phyloP scores from a whole-genome alignment of 2,329 filamentous ascomycete species.

The Ophiostoma populinum region DNA sequence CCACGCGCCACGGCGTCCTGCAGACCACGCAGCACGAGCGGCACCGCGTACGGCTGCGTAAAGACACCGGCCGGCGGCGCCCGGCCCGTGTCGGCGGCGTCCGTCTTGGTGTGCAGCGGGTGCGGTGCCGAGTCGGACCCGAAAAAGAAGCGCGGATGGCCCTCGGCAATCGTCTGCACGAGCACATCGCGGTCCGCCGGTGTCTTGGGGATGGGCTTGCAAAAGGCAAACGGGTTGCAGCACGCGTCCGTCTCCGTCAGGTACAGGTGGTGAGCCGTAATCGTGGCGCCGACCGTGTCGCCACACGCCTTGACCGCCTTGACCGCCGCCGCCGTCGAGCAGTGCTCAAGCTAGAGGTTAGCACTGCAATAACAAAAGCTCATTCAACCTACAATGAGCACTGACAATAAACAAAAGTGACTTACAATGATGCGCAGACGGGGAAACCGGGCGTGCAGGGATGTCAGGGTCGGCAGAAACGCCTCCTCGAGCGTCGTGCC shows the following conservation, averaged over 20 bases:
- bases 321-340: conserved; percentile 67
- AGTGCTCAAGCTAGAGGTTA: conserved; percentile 43
- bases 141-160: conserved; percentile 50
- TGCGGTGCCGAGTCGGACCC: conserved; percentile 59
- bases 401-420: too few relatives aligned
- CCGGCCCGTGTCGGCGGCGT: conserved; percentile 22
- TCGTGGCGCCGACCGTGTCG: conserved; percentile 58
- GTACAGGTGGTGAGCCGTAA: conserved; percentile 75
- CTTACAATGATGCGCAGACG: conserved; percentile 39
- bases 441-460: conserved; percentile 61
- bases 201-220: conserved; percentile 60
- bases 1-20: conserved; percentile 41
- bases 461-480: conserved; percentile 66
- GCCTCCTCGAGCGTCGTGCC: conserved; percentile 34
- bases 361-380: too few relatives aligned
- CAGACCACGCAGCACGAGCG: conserved; percentile 39
- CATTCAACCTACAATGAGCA: background rate
- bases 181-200: conserved; percentile 57
- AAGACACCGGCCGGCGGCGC: conserved; percentile 61
- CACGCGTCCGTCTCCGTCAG: conserved; percentile 23
- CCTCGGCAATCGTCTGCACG: conserved; percentile 42
- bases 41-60: conserved; percentile 53
- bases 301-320: conserved; percentile 63
- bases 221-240: conserved; percentile 19
- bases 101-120: conserved; percentile 39